These are phyloP conservation scores for Trametes polyzona DNA, from an alignment of 1,284 basidiomycete genomes.

Conservation along the genomic window DNA sequence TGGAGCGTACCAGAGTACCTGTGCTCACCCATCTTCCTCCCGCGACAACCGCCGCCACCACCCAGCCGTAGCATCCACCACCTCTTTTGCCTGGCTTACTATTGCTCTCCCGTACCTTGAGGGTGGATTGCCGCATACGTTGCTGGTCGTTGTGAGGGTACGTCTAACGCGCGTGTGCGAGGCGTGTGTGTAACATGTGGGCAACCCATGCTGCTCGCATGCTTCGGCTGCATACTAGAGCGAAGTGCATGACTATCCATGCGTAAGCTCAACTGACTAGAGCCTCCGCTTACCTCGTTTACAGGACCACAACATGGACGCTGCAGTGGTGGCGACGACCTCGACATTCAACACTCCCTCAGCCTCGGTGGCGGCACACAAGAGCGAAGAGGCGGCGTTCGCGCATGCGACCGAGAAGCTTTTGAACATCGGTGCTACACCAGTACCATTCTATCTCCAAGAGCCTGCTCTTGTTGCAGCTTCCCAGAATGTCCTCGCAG, in stretches of 20 bases:
- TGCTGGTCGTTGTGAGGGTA: too few relatives aligned
- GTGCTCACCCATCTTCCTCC: too few relatives aligned
- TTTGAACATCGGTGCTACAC: slow-evolving; percentile 14
- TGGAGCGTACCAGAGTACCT: too few relatives aligned
- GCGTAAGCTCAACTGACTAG: too few relatives aligned
- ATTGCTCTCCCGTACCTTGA: too few relatives aligned
- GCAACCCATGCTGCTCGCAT: neutral
- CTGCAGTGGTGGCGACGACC: neutral
- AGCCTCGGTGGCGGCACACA: neutral
- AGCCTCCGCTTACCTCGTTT: neutral
- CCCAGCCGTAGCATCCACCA: too few relatives aligned
- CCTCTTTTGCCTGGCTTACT: too few relatives aligned
- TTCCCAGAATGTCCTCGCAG: neutral
- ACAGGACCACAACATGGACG: slow-evolving; percentile 1
- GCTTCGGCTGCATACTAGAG: neutral
- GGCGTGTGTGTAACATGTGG: neutral
- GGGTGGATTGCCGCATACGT: too few relatives aligned
- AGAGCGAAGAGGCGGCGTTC: neutral
- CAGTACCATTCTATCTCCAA: slow-evolving; percentile 9
- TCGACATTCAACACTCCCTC: neutral
- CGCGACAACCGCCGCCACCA: too few relatives aligned
- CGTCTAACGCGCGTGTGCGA: too few relatives aligned
- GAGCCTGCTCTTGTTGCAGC: slow-evolving; percentile 3
- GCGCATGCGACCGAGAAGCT: slow-evolving; percentile 9
- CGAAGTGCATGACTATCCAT: neutral